Conservation (phyloP, 768 basidiomycete species). For the Mycena indigotica region DNA sequence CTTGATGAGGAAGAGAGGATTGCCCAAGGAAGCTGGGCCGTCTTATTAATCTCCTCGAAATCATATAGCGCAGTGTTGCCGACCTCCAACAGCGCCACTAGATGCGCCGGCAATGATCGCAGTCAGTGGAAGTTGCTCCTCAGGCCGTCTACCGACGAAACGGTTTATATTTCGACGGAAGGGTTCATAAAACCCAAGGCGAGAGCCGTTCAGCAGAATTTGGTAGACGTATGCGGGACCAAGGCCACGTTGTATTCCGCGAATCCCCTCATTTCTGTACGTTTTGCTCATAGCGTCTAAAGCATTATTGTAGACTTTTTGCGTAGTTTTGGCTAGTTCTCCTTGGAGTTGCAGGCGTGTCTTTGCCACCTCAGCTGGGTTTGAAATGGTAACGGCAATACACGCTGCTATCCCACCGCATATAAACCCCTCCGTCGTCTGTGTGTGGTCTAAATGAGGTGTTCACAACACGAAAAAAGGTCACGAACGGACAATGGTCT, state of each 20-base stretch:
- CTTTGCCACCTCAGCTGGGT: conserved; percentile 85
- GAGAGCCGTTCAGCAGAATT: background rate
- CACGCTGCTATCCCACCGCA: conserved; percentile 92
- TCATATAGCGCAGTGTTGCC: conserved; percentile 5
- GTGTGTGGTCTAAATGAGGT: conserved; percentile 38
- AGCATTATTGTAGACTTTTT: conserved; percentile 86
- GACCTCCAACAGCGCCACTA: conserved; percentile 91
- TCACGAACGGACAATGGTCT: background rate
- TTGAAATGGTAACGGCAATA: conserved; percentile 85
- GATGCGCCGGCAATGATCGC: conserved; percentile 85
- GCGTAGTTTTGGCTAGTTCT: conserved; percentile 75
- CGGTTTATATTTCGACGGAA: conserved; percentile 73
- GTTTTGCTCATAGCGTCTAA: conserved; percentile 87
- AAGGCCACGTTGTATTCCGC: conserved; percentile 92
- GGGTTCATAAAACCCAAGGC: conserved; percentile 77
- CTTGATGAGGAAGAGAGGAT: conserved; percentile 93
- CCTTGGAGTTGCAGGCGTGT: conserved; percentile 96
- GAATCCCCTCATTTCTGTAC: conserved; percentile 84
- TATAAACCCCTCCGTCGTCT: conserved; percentile 79
- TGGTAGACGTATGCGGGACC: conserved; percentile 69
- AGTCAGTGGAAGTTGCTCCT: conserved; percentile 71
- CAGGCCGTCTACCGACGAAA: conserved; percentile 60
- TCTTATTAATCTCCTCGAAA: conserved; percentile 4
- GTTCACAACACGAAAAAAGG: background rate
- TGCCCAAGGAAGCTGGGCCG: conserved; percentile 69